These are phyloP conservation scores for Pichia exigua DNA, from an alignment of 805 yeast species.

Conservation along the genomic window DNA sequence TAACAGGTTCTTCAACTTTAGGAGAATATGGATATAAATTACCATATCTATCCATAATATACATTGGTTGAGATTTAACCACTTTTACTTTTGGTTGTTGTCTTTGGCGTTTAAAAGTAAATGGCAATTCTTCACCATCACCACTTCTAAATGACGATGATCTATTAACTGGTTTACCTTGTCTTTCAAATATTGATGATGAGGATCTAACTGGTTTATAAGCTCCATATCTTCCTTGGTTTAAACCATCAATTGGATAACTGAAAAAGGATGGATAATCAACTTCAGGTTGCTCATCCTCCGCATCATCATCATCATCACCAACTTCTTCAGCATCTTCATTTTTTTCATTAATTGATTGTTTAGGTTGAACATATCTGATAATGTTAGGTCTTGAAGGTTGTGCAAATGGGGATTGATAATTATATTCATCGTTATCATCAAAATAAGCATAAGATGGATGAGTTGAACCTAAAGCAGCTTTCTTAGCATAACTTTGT, in stretches of 20 bases:
- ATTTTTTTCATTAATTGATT: neutral
- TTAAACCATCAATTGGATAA: neutral
- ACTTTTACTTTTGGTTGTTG: neutral
- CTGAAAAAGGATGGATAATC: neutral
- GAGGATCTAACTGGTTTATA: neutral
- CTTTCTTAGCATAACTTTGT: neutral
- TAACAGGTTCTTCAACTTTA: neutral
- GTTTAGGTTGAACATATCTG: neutral
- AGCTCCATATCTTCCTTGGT: neutral
- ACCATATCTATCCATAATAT: constrained; percentile 9
- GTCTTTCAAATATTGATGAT: neutral
- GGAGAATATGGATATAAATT: constrained; percentile 7
- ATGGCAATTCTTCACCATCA: neutral
- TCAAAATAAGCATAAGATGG: neutral
- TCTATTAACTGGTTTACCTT: neutral
- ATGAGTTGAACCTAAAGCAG: neutral
- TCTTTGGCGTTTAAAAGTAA: constrained; percentile 2
- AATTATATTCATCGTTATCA: neutral
- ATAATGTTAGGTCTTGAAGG: neutral
- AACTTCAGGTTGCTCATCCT: neutral
- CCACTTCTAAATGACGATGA: neutral
- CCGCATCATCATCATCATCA: neutral
- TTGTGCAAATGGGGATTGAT: neutral
- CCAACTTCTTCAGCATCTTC: neutral
- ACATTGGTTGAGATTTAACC: constrained; percentile 5